A percentile compares a stretch with the other conserved stretches of the same genome.
These are phyloP conservation scores for Alopecurus myosuroides DNA, from an alignment of 176 grass and related monocot genomes.

Conservation along the genomic window DNA sequence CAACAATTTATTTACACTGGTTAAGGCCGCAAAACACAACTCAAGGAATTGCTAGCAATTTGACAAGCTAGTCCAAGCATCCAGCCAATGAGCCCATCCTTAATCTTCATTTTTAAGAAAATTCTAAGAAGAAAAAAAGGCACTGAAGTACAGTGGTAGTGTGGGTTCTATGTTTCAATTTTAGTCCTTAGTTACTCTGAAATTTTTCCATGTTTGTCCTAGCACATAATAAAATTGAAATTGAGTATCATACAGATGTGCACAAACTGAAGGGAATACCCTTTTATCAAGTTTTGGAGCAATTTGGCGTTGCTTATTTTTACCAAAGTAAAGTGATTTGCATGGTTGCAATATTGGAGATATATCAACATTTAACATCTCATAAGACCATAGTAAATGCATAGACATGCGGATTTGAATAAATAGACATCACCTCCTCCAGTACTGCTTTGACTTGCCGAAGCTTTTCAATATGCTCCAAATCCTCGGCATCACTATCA, in stretches of 20 bases:
- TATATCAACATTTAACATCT: slow-evolving; percentile 6
- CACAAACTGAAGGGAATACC: background rate
- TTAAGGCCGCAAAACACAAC: background rate
- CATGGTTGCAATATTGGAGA: background rate
- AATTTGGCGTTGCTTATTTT: background rate
- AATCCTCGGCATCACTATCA: slow-evolving; percentile 93
- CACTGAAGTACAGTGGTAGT: background rate
- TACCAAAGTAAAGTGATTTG: background rate
- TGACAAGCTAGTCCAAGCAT: background rate
- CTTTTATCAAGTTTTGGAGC: background rate
- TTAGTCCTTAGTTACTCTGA: background rate
- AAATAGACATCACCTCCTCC: slow-evolving; percentile 67
- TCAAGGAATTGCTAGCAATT: background rate
- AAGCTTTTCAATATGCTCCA: slow-evolving; percentile 96
- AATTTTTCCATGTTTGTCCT: background rate
- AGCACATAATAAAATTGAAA: background rate
- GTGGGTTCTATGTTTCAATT: background rate
- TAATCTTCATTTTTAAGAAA: background rate
- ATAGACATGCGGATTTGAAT: background rate
- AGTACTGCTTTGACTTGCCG: slow-evolving; percentile 99
- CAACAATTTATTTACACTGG: background rate
- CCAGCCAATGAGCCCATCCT: background rate
- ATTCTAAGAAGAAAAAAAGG: background rate
- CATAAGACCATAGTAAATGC: slow-evolving; percentile 7
- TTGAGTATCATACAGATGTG: background rate